Evolutionary conservation across 179 eudicot species (phyloP), one percentile per base, ranked within the genome.

Genomic region (Silene coronaria): DNA sequence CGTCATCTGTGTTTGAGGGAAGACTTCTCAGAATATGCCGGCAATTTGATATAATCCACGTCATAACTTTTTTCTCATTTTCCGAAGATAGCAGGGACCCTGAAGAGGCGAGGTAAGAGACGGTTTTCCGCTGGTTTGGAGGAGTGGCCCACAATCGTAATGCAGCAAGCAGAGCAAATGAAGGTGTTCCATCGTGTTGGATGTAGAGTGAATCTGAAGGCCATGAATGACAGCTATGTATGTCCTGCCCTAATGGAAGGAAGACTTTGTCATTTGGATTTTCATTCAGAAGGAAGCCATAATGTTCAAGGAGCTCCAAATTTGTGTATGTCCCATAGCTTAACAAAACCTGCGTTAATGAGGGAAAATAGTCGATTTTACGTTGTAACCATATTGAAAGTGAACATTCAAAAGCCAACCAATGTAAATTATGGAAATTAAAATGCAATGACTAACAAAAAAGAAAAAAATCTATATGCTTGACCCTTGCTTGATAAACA

Each of bases 251-350:
- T 66, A 89, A 70, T 12, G 93, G 87, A 51, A 92, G 86, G 77
- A 84, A 90, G 38, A 85, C 87, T 80, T 92, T 92, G 83, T 92
- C 99, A 63, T 89, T 92, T n/a, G 91, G 95, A 75, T 95, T 95
- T 30, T 78, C 77, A 27, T 82, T 72, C 69, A 95, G 83, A 76
- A 91, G 80, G 83, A 95, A 95, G 26, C 99, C 99, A 32, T 95
- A 95, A 80, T 95, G 99, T 81, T 95, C 97, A 26, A 95, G 99
- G 81, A 95, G 97, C 86, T 95, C 99, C 87, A 95, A 80, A 84
- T 92, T 95, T 77, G 97, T 90, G 82, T 92, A 95, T 61, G 93
- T 89, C 69, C 99, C 99, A 74, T 95, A 95, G 89, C 97, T 88
- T 74, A 95, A 75, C 75, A 95, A 84, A 75, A 92, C 99, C 99